These are phyloP conservation scores for Termitomyces titanicus DNA, from an alignment of 768 basidiomycete genomes.

Conservation along the genomic window DNA sequence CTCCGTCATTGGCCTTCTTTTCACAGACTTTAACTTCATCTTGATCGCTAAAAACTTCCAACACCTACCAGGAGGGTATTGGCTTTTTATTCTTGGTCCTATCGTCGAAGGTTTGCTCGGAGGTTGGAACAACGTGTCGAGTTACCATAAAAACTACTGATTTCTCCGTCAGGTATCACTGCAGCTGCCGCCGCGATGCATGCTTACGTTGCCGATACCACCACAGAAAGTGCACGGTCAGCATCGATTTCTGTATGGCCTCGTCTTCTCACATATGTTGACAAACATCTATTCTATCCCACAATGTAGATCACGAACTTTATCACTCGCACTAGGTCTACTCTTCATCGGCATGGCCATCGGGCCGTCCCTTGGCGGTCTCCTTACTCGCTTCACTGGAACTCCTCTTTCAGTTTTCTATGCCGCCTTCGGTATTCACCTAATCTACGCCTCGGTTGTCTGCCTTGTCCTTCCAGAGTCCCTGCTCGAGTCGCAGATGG, in stretches of 20 bases:
- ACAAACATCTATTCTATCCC: neutral
- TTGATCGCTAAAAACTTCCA: conserved; percentile 57
- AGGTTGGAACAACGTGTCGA: conserved; percentile 38
- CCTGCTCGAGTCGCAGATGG: conserved; percentile 50
- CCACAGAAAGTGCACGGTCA: conserved; percentile 51
- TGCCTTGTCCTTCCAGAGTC: conserved; percentile 78
- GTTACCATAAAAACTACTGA: neutral
- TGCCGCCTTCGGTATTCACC: conserved; percentile 46
- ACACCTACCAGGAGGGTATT: conserved; percentile 74
- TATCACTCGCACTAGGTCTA: conserved; percentile 65
- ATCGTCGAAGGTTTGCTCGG: conserved; percentile 69
- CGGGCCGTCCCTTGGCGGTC: conserved; percentile 70
- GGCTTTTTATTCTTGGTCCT: conserved; percentile 68
- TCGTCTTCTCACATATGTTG: neutral
- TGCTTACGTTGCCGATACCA: conserved; percentile 71
- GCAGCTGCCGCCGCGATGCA: conserved; percentile 49
- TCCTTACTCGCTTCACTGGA: conserved; percentile 57
- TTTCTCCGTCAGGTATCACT: conserved; percentile 35
- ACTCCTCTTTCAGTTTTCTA: conserved; percentile 69
- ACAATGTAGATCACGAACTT: conserved; percentile 50
- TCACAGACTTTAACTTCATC: conserved; percentile 65
- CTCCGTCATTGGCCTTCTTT: conserved; percentile 55
- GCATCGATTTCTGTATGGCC: neutral
- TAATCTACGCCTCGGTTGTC: conserved; percentile 43
- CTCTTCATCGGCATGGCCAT: conserved; percentile 71